Base-by-base conservation (phyloP, 768 basidiomycete genomes). In the Strobilomyces echinocephalus region DNA sequence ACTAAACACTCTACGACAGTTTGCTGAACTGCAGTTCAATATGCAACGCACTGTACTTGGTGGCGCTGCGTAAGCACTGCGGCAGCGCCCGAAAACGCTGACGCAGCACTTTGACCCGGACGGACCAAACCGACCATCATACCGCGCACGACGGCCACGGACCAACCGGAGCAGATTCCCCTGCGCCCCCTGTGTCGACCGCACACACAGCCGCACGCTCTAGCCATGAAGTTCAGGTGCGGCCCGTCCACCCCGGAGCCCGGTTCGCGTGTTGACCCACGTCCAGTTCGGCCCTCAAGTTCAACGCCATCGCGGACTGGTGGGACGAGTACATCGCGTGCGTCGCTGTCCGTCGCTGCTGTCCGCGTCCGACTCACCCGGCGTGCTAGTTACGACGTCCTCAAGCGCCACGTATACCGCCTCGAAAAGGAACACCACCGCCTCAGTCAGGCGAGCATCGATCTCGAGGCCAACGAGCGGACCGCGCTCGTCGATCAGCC, bases 271-370 rank as follows among this genome's bases (percentile, higher is more conserved):
- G 28, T 26, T 41, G 45, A 56, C 47, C 47, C 5, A 41, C 38
- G 20, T 31, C 14, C 28, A 90, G 88, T 62, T 88, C 88, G 31
- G 88, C 90, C 9, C 79, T 94, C 63, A 90, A 91, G 69, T 94
- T 94, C 72, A 95, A 95, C 61, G 88, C 91, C 3, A 87, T 93
- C 24, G 76, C 91, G 0, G 91, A 95, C 47, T 94, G 91, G 91
- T 89, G 87, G 85, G 88, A 91, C 56, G 86, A 92, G 46, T 95
- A 95, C 66, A 90, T 95, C 42, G 81, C 87, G 84, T 92, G 62
- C 56, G 88, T 80, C 15, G 35, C 42, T 35, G n/a, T 3, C 9
- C 15, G 12, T n/a, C 7, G 30, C 34, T 18, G 30, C 34, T 18
- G 36, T 44, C 8, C 24, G 40, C 15, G 46, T 15, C 46, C n/a